Conservation (phyloP, 108 stramenopile species). For the Mayamaea pseudoterrestris region DNA sequence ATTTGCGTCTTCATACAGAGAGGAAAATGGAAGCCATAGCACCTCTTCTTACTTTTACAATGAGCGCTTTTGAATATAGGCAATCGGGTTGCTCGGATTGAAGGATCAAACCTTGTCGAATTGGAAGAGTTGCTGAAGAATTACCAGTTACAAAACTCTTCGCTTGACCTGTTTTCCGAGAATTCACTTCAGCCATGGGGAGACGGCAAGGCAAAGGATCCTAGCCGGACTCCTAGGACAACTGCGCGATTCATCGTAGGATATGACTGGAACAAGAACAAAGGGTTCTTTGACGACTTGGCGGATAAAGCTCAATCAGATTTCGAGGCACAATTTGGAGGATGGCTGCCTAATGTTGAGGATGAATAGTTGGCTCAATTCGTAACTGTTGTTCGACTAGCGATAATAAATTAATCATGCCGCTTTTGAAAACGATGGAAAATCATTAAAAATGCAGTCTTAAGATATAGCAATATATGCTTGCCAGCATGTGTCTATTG, state of each 20-base stretch:
- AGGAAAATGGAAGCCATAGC: not conserved
- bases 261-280: slow-evolving; percentile 49
- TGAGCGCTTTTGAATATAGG: slow-evolving; percentile 7
- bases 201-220: slow-evolving; percentile 13
- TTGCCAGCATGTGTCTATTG: too few relatives aligned
- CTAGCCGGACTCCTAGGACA: slow-evolving; percentile 31
- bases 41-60: not conserved
- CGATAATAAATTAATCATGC: too few relatives aligned
- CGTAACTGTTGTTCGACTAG: too few relatives aligned
- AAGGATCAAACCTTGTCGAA: slow-evolving; percentile 26
- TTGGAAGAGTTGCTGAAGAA: slow-evolving; percentile 32
- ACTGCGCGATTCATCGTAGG: slow-evolving; percentile 50
- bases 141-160: slow-evolving; percentile 47
- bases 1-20: not conserved
- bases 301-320: slow-evolving; percentile 34
- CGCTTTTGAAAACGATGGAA: too few relatives aligned
- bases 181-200: slow-evolving; percentile 31
- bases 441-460: too few relatives aligned
- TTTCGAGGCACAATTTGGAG: slow-evolving; percentile 46
- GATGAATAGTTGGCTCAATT: slow-evolving; percentile 21
- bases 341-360: slow-evolving; percentile 56
- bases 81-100: slow-evolving; percentile 47
- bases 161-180: slow-evolving; percentile 55
- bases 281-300: slow-evolving; percentile 46
- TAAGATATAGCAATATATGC: too few relatives aligned